Evolutionary conservation across 257 asterid species (phyloP).

Genomic region (Jacaranda mimosifolia): DNA sequence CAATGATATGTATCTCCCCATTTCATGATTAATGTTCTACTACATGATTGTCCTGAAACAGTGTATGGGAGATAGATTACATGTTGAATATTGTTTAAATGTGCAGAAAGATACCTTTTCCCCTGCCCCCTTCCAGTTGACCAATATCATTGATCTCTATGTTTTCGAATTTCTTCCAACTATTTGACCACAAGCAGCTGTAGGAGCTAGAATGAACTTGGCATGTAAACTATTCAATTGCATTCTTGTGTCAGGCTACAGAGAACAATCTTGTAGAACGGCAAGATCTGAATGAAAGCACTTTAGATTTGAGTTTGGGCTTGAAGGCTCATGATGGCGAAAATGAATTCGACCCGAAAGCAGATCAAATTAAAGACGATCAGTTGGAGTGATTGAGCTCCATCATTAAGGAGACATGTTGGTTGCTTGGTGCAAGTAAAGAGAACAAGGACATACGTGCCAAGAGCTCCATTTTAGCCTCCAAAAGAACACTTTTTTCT

Average conservation of each 20-base stretch:
- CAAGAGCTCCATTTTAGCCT: slow-evolving; percentile 19
- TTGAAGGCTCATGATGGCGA: slow-evolving; percentile 64
- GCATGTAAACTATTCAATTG: slow-evolving; percentile 13
- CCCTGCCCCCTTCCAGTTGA: not conserved
- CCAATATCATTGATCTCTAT: not conserved
- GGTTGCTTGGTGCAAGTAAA: slow-evolving; percentile 3
- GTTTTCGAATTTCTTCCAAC: not conserved
- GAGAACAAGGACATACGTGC: not conserved
- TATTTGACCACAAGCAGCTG: not conserved
- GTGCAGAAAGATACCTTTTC: not conserved
- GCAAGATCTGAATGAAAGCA: slow-evolving; percentile 84
- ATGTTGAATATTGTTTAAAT: not conserved
- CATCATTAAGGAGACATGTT: not conserved
- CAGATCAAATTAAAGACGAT: slow-evolving; percentile 46
- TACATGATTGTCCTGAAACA: not conserved
- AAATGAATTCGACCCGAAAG: slow-evolving; percentile 38
- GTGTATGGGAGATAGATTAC: not conserved
- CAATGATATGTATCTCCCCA: not conserved
- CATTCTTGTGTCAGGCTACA: slow-evolving; percentile 47
- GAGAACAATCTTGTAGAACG: slow-evolving; percentile 49
- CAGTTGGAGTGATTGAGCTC: slow-evolving; percentile 31
- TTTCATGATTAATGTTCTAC: not conserved
- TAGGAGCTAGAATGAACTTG: not conserved
- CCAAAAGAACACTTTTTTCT: not conserved
- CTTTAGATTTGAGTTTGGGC: slow-evolving; percentile 83